Base-by-base conservation (phyloP, 306 rosid species). In the Lathyrus tuberosus region DNA sequence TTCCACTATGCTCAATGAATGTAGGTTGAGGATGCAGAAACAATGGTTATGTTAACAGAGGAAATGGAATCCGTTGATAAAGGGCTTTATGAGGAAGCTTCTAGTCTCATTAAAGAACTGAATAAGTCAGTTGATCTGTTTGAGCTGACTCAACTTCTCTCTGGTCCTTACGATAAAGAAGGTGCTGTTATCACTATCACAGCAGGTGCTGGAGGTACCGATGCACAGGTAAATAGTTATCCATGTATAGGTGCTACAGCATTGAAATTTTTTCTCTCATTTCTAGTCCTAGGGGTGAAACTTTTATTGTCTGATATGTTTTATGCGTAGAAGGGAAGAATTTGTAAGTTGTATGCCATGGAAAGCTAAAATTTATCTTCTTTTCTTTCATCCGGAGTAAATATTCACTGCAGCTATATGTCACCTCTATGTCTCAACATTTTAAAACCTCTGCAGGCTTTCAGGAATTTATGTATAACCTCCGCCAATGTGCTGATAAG, bases 191-290 rank as follows among this genome's bases (percentile, higher is more conserved):
- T 93, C 76, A 54, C 83, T 63, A 87, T 93, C 67, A 85, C 97
- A 37, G 97, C 98, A 5, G 98, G 98, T 76, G 97, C 98, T 57
- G 98, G 97, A 49, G 98, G 98, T n/a, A 93, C 97, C 41, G 98
- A 93, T 81, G 98, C 98, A 42, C 98, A 93, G 98, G 97, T 90
- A 88, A 82, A 70, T 77, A 62, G 35, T 63, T 68, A 53, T 47
- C 48, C 48, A 54, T 69, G 46, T 58, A 16, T 5, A 17, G 71
- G 69, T 63, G 78, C 18, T 41, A 8, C 20, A 24, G 22, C 60
- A 60, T 4, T 66, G 43, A 9, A 17, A 43, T 60, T 61, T 20
- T 69, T 70, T 62, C 47, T 67, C 65, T 58, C 59, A 15, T 35
- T 70, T 65, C n/a, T 76, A 52, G 64, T 58, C 57, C 33, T 67